These are phyloP conservation scores for Aspergillus unguis DNA, from an alignment of 2,329 filamentous ascomycete species.

Conservation along the genomic window DNA sequence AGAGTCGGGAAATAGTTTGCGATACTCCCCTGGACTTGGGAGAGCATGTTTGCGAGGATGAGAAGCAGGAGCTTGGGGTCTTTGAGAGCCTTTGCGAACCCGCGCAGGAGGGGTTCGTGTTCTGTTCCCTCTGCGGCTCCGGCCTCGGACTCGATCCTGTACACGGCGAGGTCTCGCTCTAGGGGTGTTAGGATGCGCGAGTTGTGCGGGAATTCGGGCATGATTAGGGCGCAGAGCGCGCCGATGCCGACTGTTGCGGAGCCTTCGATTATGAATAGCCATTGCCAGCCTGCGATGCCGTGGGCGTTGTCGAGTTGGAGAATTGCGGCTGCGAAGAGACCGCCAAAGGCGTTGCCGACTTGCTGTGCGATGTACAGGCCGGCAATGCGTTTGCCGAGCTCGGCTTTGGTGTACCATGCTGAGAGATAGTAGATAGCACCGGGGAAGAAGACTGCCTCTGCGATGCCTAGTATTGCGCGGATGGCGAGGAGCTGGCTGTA, in stretches of 20 bases:
- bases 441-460: constrained; percentile 61
- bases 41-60: constrained; percentile 41
- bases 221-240: constrained; percentile 32
- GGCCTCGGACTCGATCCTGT: constrained; percentile 32
- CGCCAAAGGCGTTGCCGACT: constrained; percentile 27
- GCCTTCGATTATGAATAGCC: constrained; percentile 50
- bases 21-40: constrained; percentile 36
- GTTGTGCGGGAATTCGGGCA: constrained; percentile 43
- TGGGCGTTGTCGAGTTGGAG: constrained; percentile 27
- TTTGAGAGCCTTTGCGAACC: constrained; percentile 29
- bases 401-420: constrained; percentile 41
- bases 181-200: constrained; percentile 28
- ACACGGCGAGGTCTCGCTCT: constrained; percentile 24
- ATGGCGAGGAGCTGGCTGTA: constrained; percentile 55
- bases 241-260: constrained; percentile 28
- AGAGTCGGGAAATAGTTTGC: constrained; percentile 28
- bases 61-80: constrained; percentile 40
- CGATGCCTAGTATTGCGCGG: constrained; percentile 60
- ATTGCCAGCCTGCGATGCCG: constrained; percentile 51
- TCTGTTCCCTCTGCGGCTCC: constrained; percentile 40
- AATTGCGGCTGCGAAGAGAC: constrained; percentile 27
- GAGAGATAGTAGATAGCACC: constrained; percentile 42
- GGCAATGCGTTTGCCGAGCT: constrained; percentile 30
- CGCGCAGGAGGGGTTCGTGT: constrained; percentile 25
- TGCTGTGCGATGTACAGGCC: constrained; percentile 29